Percentiles rank a stretch among this genome's conserved stretches.
These are phyloP conservation scores for Spongospora subterranea DNA, from an alignment of 208 protist species.

Conservation along the genomic window DNA sequence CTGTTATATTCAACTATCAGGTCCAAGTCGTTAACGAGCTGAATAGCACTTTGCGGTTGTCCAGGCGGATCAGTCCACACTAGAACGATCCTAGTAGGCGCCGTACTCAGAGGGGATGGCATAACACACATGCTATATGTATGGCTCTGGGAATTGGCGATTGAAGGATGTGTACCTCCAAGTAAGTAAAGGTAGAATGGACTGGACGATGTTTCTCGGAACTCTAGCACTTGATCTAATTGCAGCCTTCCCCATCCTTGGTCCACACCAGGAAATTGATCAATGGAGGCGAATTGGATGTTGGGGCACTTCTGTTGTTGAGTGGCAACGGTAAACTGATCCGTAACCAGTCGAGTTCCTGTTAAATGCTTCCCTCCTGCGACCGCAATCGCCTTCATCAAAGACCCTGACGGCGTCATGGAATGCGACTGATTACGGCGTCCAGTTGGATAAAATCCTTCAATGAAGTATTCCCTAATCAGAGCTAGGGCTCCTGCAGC, in stretches of 20 bases:
- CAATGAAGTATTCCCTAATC: constrained; percentile 14
- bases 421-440: not conserved
- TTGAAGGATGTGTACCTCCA: not conserved
- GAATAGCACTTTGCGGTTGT: not conserved
- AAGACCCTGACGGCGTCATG: not conserved
- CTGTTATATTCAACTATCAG: not conserved
- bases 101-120: not conserved
- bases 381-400: not conserved
- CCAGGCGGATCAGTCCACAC: constrained; percentile 3
- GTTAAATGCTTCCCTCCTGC: not conserved
- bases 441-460: constrained; percentile 43
- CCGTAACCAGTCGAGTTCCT: not conserved
- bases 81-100: not conserved
- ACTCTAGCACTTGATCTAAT: not conserved
- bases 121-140: not conserved
- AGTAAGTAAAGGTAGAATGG: not conserved
- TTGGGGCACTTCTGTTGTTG: not conserved
- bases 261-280: not conserved
- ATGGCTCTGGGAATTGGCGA: not conserved
- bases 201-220: not conserved
- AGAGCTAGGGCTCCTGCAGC: constrained; percentile 22
- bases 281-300: not conserved
- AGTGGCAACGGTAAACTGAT: not conserved
- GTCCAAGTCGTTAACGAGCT: constrained; percentile 34
- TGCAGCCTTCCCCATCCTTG: constrained; percentile 1